Percentiles rank a stretch among this genome's conserved stretches.
phyloP scores from a whole-genome alignment of 2,329 filamentous ascomycete genomes.

The Trichoderma breve region DNA sequence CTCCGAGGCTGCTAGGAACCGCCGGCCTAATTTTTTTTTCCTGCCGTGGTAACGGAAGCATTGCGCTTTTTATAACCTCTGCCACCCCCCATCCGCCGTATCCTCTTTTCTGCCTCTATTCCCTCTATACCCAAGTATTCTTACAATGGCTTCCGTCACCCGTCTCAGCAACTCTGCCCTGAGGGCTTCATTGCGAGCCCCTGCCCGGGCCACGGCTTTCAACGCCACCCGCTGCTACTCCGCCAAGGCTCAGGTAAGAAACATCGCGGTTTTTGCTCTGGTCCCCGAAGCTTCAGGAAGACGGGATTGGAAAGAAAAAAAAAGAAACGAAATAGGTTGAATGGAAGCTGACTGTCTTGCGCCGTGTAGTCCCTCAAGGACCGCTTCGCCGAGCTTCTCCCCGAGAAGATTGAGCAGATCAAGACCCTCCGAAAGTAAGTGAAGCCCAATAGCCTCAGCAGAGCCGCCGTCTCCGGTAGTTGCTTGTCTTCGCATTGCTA shows the following conservation, averaged over 20 bases:
- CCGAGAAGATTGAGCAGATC: conserved; percentile 97
- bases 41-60: conserved; percentile 15
- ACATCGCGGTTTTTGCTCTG: background rate
- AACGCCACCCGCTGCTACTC: conserved; percentile 89
- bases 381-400: conserved; percentile 92
- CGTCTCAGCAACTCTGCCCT: conserved; percentile 79
- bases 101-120: conserved; percentile 25
- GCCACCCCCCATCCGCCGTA: conserved; percentile 30
- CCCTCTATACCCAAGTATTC: conserved; percentile 20
- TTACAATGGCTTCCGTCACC: conserved; percentile 76
- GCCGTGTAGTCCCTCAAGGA: conserved; percentile 83
- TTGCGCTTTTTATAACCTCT: conserved; percentile 39
- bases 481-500: conserved; percentile 21
- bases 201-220: conserved; percentile 69
- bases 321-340: background rate
- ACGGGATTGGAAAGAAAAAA: background rate
- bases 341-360: conserved; percentile 21
- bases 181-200: conserved; percentile 68
- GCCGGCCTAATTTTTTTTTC: conserved; percentile 30
- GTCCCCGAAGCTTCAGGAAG: background rate
- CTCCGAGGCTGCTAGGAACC: conserved; percentile 20
- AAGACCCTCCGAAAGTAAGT: conserved; percentile 94
- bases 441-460: background rate
- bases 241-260: conserved; percentile 78
- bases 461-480: conserved; percentile 23